Evolutionary conservation across 1,284 basidiomycete species (phyloP).

Genomic region (Vanrija sp.): DNA sequence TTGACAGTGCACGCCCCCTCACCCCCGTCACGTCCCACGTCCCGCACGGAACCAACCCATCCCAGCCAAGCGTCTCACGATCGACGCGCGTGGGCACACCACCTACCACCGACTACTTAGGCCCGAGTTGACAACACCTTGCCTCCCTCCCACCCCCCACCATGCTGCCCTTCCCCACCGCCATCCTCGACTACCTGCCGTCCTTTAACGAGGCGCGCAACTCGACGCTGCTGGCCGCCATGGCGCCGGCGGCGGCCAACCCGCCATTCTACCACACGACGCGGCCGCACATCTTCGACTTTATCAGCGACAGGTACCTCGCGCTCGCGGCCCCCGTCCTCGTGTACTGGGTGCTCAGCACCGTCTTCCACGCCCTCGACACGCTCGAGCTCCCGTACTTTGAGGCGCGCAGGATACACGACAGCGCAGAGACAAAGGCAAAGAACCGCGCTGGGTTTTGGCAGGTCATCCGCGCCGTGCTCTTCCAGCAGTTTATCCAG

Average conservation of each 20-base stretch:
- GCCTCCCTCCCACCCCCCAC: too few relatives aligned
- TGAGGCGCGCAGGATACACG: conserved; percentile 82
- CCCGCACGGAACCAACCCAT: too few relatives aligned
- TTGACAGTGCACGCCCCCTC: too few relatives aligned
- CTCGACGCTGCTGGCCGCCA: conserved; percentile 34
- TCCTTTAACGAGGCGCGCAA: conserved; percentile 24
- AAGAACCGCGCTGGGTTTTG: conserved; percentile 70
- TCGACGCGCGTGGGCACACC: too few relatives aligned
- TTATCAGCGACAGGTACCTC: conserved; percentile 68
- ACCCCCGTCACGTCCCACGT: too few relatives aligned
- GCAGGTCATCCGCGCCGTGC: conserved; percentile 72
- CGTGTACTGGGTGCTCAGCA: conserved; percentile 82
- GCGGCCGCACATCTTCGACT: conserved; percentile 55
- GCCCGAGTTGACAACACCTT: too few relatives aligned
- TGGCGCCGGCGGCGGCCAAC: conserved; percentile 36
- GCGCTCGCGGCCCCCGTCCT: conserved; percentile 71
- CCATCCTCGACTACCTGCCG: conserved; percentile 14
- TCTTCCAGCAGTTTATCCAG: conserved; percentile 82
- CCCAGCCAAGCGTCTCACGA: too few relatives aligned
- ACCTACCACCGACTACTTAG: too few relatives aligned
- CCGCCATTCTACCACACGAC: conserved; percentile 60
- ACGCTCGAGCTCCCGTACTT: conserved; percentile 68
- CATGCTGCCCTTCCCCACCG: conserved; percentile 12
- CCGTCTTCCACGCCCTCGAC: conserved; percentile 80
- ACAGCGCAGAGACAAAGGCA: conserved; percentile 70